These are phyloP conservation scores for Pleurotus ostreatus DNA, from an alignment of 768 basidiomycete genomes.

Conservation along the genomic window DNA sequence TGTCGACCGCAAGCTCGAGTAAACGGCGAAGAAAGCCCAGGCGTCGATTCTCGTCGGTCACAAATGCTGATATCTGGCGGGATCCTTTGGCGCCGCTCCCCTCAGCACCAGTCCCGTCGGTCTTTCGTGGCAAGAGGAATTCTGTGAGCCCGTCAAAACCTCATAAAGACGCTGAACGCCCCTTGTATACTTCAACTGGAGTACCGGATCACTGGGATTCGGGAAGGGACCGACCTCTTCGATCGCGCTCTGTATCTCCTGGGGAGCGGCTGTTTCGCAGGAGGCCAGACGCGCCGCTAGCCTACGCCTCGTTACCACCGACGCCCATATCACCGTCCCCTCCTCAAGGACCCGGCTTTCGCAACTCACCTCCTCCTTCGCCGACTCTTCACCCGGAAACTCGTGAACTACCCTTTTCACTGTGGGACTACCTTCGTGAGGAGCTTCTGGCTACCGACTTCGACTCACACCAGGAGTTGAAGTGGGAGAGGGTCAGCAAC, in stretches of 20 bases:
- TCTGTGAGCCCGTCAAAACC: slow-evolving; percentile 25
- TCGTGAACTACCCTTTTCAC: slow-evolving; percentile 57
- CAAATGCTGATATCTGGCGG: slow-evolving; percentile 19
- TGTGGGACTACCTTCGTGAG: slow-evolving; percentile 91
- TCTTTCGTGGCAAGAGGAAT: slow-evolving; percentile 17
- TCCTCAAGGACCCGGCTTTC: slow-evolving; percentile 22
- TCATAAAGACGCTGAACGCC: slow-evolving; percentile 10
- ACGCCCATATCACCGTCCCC: slow-evolving; percentile 60
- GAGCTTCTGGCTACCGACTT: slow-evolving; percentile 91
- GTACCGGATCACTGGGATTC: slow-evolving; percentile 25
- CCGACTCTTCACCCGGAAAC: slow-evolving; percentile 18
- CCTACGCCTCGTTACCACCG: slow-evolving; percentile 72
- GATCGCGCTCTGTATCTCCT: slow-evolving; percentile 21
- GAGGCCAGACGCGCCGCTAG: slow-evolving; percentile 32
- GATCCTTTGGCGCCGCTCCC: slow-evolving; percentile 21
- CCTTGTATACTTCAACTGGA: slow-evolving; percentile 17
- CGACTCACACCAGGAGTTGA: slow-evolving; percentile 89
- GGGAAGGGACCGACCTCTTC: slow-evolving; percentile 21
- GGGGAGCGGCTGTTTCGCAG: slow-evolving; percentile 19
- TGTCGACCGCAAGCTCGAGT: slow-evolving; percentile 16
- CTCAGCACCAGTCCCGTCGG: slow-evolving; percentile 20
- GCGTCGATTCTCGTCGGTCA: slow-evolving; percentile 29
- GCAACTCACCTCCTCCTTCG: slow-evolving; percentile 24
- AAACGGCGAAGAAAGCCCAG: slow-evolving; percentile 25
- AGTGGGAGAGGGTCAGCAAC: slow-evolving; percentile 96